Base-by-base conservation (phyloP, 2,329 filamentous ascomycete genomes). In the Talaromyces sp. region DNA sequence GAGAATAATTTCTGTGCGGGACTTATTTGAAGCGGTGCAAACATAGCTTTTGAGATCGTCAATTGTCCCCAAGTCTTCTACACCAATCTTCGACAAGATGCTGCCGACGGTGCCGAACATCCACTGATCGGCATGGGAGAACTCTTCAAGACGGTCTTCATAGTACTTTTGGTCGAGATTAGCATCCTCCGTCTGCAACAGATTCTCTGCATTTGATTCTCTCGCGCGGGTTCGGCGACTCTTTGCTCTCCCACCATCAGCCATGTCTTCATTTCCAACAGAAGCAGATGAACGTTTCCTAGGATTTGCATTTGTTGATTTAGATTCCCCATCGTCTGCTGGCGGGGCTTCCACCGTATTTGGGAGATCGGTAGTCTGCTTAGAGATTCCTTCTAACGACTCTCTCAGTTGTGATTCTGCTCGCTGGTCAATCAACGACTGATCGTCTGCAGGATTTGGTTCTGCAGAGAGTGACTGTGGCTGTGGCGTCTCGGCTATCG, bases 211-310 rank as follows among this genome's bases (percentile, higher is more conserved):
- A 55, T 81, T 76, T 9, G 82, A 83, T 64, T 86, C 85, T 63
- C 86, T 80, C 31, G 84, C 83, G 57, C 84, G 81, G 19, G 85
- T 81, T 38, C 86, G 80, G 67, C 85, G 85, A 69, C 85, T 87
- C 66, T 85, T 84, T 13, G 77, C 75, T 54, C 85, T 79, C 21
- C 81, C 80, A 55, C 82, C 82, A 62, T 87, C 85, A 13, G 75
- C 75, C 13, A 77, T 78, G 56, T 87, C 86, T 2, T 84, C 80
- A 29, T 86, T 77, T 10, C 82, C 83, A 55, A 84, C 82, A 21
- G 82, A 83, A 56, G 86, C 82, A 14, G 82, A 84, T 2, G 85
- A 87, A 60, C 86, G 78, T 70, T 88, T 88, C 21, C 85, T 79
- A 24, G 78, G 78, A 11, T 75, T 75, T 4, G 73, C 67, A 54